Evolutionary conservation across 495 filamentous ascomycete species (phyloP).

Genomic region (Neurospora cerealis): DNA sequence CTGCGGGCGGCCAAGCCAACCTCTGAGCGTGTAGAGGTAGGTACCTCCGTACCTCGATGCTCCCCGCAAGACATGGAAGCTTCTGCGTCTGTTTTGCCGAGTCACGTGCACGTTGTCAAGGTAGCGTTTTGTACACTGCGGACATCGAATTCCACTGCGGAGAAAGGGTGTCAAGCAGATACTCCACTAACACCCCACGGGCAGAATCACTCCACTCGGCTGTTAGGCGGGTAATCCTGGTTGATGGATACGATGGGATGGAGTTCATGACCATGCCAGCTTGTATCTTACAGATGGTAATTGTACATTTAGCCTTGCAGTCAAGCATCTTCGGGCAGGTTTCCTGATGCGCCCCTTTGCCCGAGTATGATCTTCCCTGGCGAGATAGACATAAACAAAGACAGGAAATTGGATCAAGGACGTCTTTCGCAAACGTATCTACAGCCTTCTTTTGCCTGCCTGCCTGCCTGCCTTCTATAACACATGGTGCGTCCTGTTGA

Average conservation of each 20-base stretch:
- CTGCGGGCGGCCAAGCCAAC: background rate
- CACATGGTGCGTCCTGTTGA: background rate
- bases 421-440: background rate
- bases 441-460: background rate
- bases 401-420: too few relatives aligned
- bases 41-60: background rate
- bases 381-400: too few relatives aligned
- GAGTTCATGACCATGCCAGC: background rate
- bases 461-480: background rate
- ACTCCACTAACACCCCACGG: background rate
- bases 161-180: background rate
- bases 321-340: background rate
- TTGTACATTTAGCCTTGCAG: background rate
- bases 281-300: background rate
- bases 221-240: background rate
- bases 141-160: background rate
- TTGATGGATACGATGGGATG: background rate
- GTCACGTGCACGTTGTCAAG: background rate
- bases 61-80: background rate
- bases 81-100: too few relatives aligned
- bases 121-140: background rate
- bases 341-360: background rate
- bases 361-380: too few relatives aligned
- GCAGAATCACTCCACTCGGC: background rate
- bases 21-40: background rate